phyloP scores from a whole-genome alignment of 352 stramenopile genomes.

The Pythium rhizo-oryzae region DNA sequence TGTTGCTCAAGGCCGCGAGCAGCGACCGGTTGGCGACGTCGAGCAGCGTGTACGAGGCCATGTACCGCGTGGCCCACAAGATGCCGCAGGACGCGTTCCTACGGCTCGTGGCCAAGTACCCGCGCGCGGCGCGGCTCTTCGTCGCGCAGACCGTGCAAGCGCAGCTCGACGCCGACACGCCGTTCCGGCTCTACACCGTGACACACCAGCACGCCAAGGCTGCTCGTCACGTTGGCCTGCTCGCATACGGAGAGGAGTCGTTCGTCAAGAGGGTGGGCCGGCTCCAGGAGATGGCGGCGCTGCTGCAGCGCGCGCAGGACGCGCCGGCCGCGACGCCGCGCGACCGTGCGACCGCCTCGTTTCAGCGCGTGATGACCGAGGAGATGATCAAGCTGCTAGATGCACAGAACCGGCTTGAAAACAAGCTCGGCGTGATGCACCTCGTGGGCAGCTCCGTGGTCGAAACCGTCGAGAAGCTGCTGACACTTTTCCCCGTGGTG shows the following conservation, averaged over 20 bases:
- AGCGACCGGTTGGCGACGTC: constrained; percentile 49
- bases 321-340: background rate
- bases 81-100: constrained; percentile 40
- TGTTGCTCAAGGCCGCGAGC: constrained; percentile 47
- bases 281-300: constrained; percentile 39
- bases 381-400: constrained; percentile 52
- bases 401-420: constrained; percentile 44
- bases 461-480: constrained; percentile 63
- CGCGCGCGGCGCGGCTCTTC: constrained; percentile 44
- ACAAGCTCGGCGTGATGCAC: constrained; percentile 36
- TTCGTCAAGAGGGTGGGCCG: constrained; percentile 44
- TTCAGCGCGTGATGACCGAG: constrained; percentile 53
- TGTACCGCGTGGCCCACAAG: constrained; percentile 37
- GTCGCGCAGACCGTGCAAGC: constrained; percentile 43
- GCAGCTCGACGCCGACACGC: constrained; percentile 32
- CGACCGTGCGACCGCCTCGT: constrained; percentile 37
- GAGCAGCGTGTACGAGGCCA: constrained; percentile 46
- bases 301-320: constrained; percentile 29
- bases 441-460: constrained; percentile 55
- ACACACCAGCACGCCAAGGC: constrained; percentile 36
- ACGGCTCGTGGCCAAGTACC: constrained; percentile 45
- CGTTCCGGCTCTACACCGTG: constrained; percentile 37
- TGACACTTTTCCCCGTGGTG: constrained; percentile 49
- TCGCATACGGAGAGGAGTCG: constrained; percentile 50
- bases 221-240: constrained; percentile 41